Base-by-base conservation (phyloP, 2,329 filamentous ascomycete species). In the Pseudogymnoascus verrucosus region DNA sequence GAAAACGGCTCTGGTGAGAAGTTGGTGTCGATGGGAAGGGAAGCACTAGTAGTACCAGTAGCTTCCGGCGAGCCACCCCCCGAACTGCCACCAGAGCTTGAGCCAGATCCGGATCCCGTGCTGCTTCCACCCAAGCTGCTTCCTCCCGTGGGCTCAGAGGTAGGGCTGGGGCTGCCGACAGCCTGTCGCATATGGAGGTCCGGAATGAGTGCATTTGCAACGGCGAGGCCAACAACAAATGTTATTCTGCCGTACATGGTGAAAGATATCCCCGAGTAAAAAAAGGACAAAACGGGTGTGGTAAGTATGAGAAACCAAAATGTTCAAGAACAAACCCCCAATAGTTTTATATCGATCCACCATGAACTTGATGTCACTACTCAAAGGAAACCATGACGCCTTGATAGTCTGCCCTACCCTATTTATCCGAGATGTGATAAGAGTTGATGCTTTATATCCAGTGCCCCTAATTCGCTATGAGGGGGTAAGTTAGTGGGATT, bases 1-100 rank as follows among this genome's bases (percentile, higher is more conserved):
- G 67, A 68, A 59, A 71, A 72, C 19, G 44, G n/a, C 36, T 40
- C 36, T 16, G 59, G 59, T n/a, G 14, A 40, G 31, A 61, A 61
- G 19, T 61, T 28, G 36, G 59, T 61, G n/a, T 61, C 36, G 39
- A 61, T 40, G 8, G 59, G 59, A 44, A 61, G 59, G 31, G 59
- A 19, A 3, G 59, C 21, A 12, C 21, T 19, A 36, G 34, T 34
- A 14, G 51, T 57, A 12, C 51, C 51, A 5, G 47, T 19, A 12
- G 26, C 26, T 54, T 19, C 26, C 4, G 47, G 31, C 8, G 47
- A 54, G n/a, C 47, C 47, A 31, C 26, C 47, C n/a, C 10, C 47
- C 3, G 47, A 16, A 28, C 47, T 16, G n/a, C 23, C 14, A n/a
- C 47, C 47, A 5, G 47, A 34, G 47, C 47, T 57, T 11, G 51